These are phyloP conservation scores for Tremellales sp. DNA, from an alignment of 1,284 basidiomycete species.

Conservation along the genomic window DNA sequence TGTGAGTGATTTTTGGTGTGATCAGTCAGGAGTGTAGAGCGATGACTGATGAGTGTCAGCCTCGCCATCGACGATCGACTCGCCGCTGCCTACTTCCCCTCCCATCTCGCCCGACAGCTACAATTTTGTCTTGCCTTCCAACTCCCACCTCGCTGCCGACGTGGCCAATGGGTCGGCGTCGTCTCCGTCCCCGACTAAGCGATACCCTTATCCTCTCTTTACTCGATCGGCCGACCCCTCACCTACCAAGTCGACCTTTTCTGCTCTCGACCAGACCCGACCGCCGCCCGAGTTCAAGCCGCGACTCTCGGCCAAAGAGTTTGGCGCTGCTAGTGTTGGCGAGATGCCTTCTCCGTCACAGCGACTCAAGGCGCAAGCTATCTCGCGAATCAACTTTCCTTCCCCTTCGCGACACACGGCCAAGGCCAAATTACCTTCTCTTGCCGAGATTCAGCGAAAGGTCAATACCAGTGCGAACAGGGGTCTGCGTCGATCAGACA, in stretches of 20 bases:
- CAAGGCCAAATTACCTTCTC: constrained; percentile 26
- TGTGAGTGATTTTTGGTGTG: constrained; percentile 13
- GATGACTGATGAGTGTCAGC: constrained; percentile 3
- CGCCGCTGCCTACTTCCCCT: constrained; percentile 38
- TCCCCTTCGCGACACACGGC: constrained; percentile 15
- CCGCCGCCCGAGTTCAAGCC: constrained; percentile 35
- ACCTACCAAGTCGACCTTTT: constrained; percentile 31
- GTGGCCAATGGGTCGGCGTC: constrained; percentile 12
- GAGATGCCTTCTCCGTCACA: constrained; percentile 5
- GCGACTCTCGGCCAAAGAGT: constrained; percentile 32
- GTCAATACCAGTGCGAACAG: constrained; percentile 12
- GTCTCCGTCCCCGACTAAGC: constrained; percentile 3
- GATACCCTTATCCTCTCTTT: constrained; percentile 14
- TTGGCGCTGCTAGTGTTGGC: constrained; percentile 12
- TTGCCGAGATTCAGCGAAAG: constrained; percentile 44
- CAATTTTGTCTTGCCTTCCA: constrained; percentile 28
- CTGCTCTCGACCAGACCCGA: constrained; percentile 24
- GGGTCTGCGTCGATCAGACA: constrained; percentile 6
- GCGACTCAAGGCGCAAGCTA: constrained; percentile 11
- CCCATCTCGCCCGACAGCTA: constrained; percentile 26
- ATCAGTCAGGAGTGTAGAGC: background rate
- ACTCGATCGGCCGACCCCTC: constrained; percentile 38
- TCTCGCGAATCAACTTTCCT: constrained; percentile 1
- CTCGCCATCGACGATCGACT: constrained; percentile 59
- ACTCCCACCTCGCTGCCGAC: constrained; percentile 29